Evolutionary conservation across 164 flowering plant genomes (phyloP).

Genomic region (Tinospora cordifolia): DNA sequence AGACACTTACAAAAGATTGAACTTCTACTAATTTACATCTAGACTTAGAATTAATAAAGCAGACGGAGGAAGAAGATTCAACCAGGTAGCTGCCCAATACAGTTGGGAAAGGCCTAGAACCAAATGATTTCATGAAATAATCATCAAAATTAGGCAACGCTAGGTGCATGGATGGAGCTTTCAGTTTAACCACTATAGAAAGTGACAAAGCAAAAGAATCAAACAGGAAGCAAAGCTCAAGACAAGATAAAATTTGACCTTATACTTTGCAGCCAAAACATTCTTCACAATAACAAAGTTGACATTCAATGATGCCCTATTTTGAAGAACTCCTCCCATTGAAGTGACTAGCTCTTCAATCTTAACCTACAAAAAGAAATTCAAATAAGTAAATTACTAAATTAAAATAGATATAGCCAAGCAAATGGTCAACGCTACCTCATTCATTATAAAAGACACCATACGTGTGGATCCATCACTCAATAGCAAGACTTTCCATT

Average conservation of each 20-base stretch:
- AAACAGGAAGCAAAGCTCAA: not conserved
- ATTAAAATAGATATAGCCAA: not conserved
- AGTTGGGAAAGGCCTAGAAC: too few relatives aligned
- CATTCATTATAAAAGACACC: not conserved
- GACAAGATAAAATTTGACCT: slow-evolving; percentile 37
- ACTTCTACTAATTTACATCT: too few relatives aligned
- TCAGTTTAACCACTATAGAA: too few relatives aligned
- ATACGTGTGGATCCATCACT: not conserved
- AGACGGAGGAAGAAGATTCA: too few relatives aligned
- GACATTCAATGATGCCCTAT: slow-evolving; percentile 59
- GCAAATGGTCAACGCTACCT: not conserved
- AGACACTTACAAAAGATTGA: too few relatives aligned
- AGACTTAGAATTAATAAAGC: too few relatives aligned
- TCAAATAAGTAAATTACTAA: not conserved
- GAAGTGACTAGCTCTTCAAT: slow-evolving; percentile 62
- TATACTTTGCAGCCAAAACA: slow-evolving; percentile 84
- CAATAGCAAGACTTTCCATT: not conserved
- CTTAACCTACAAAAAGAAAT: slow-evolving; percentile 52
- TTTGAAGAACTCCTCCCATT: slow-evolving; percentile 72
- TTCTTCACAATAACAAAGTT: slow-evolving; percentile 79
- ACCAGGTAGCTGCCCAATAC: too few relatives aligned
- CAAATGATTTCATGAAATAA: too few relatives aligned
- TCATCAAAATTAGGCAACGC: too few relatives aligned
- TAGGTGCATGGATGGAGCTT: too few relatives aligned
- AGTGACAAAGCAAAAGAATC: not conserved